Conservation (phyloP, 192 early-diverging fungal species). For the Coemansia sp. region DNA sequence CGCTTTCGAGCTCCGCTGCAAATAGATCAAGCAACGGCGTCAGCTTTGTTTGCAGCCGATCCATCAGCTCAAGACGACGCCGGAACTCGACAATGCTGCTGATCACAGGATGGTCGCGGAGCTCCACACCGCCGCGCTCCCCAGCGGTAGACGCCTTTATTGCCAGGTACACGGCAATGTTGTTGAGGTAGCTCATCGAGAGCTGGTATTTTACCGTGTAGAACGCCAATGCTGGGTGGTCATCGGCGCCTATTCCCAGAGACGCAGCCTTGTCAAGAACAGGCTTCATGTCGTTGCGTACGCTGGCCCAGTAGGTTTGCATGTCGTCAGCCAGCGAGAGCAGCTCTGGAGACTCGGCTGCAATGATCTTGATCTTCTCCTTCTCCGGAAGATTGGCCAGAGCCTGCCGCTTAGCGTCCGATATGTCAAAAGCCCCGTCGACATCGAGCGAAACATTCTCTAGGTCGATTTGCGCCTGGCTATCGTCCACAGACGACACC, state of each 20-base stretch:
- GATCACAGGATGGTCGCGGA: conserved; percentile 84
- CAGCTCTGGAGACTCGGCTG: conserved; percentile 74
- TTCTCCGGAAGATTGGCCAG: conserved; percentile 57
- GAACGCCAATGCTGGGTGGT: conserved; percentile 52
- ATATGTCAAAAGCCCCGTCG: conserved; percentile 28
- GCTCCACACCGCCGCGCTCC: conserved; percentile 49
- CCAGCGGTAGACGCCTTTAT: conserved; percentile 61
- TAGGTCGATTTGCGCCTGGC: conserved; percentile 25
- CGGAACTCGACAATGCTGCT: conserved; percentile 72
- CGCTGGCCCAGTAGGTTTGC: conserved; percentile 24
- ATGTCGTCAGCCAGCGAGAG: conserved; percentile 63
- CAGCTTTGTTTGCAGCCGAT: conserved; percentile 62
- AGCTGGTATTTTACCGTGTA: conserved; percentile 52
- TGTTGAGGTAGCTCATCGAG: conserved; percentile 79
- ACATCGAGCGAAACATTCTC: conserved; percentile 21
- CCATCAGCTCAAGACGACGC: conserved; percentile 68
- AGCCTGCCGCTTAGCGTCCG: conserved; percentile 34
- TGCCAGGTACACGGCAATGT: conserved; percentile 84
- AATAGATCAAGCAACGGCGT: conserved; percentile 56
- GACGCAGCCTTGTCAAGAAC: conserved; percentile 25
- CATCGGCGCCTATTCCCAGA: conserved; percentile 30
- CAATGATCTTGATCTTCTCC: conserved; percentile 65
- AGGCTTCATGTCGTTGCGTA: conserved; percentile 39
- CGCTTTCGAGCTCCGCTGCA: conserved; percentile 50
- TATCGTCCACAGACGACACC: conserved; percentile 28